Conservation (phyloP, 306 rosid species). For the Rosa rugosa region DNA sequence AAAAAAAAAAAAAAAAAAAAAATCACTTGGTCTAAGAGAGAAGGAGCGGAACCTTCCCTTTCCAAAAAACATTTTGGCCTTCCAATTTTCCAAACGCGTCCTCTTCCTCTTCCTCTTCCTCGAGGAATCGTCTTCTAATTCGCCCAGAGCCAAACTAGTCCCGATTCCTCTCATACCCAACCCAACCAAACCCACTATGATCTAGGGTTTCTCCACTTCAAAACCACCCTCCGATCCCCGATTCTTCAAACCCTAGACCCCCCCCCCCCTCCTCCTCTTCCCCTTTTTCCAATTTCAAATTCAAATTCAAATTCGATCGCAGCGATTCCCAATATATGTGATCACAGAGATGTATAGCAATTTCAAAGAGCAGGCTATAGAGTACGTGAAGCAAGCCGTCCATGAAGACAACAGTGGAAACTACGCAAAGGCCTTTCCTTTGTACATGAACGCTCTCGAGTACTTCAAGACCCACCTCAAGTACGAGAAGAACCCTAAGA, state of each 20-base stretch:
- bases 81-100: no score
- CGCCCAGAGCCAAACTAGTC: not conserved
- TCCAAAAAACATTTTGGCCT: no score
- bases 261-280: not conserved
- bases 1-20: no score
- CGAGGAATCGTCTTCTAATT: not conserved
- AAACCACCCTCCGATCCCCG: not conserved
- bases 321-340: conserved; percentile 30
- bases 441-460: conserved; percentile 95
- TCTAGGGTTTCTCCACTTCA: not conserved
- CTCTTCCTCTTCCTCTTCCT: not conserved
- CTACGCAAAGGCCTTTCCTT: conserved; percentile 92
- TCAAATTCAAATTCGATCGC: not conserved
- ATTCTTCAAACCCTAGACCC: conserved; percentile 34
- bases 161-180: not conserved
- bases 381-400: conserved; percentile 96
- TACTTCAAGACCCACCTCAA: conserved; percentile 91
- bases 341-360: conserved; percentile 79
- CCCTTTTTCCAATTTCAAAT: not conserved
- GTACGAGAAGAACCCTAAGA: conserved; percentile 97
- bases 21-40: no score
- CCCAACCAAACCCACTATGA: not conserved
- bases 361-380: conserved; percentile 98
- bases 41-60: no score
- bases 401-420: conserved; percentile 90